Evolutionary conservation across 495 filamentous ascomycete species (phyloP), one percentile per base, ranked within the genome.

Genomic region (Podospora anserina): DNA sequence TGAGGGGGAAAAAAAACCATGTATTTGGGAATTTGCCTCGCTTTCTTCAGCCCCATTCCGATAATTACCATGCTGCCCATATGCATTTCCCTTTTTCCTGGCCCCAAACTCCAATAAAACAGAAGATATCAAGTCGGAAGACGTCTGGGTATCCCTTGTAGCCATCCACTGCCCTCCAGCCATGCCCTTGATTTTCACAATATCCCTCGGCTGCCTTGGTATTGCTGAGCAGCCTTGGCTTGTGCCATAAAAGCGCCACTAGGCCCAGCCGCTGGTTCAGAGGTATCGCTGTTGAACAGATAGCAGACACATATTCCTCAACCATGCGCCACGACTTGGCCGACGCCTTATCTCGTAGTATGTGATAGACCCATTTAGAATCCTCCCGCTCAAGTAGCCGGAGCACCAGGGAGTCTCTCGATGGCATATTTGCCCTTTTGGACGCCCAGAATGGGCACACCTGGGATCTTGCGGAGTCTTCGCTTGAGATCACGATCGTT

Each of bases 381-480:
- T n/a, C 34, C 7, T 64, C 59, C 0, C 23, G 30, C 23, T 75
- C 70, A 79, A 11, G 73, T 73, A 4, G 70, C 60, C 3, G 90
- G 88, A 66, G 92, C 91, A 76, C 94, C 91, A 0, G 93, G 94
- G 49, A 98, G 80, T 70, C 93, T 85, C 82, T 98, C 94, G 74
- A 99, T 94, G 28, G 92, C 89, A 80, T 97, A 97, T 79, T 96
- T 97, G 19, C 88, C 92, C 70, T 88, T 85, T 19, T 88, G 88
- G 26, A 94, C 91, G 64, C 81, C 84, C 80, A 88, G 83, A 66
- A 88, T 85, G 53, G 77, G 74, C 44, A 76, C 73, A 67, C 74
- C 71, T 85, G 92, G 91, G 64, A 94, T 86, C 79, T 93, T 94
- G 67, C 92, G 78, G 70, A 97, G 88, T 66, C 94, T 82, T 72